A percentile compares a stretch with the other conserved stretches of the same genome.
These are phyloP conservation scores for Nicotiana otophora DNA, from an alignment of 257 asterid species.

Conservation along the genomic window DNA sequence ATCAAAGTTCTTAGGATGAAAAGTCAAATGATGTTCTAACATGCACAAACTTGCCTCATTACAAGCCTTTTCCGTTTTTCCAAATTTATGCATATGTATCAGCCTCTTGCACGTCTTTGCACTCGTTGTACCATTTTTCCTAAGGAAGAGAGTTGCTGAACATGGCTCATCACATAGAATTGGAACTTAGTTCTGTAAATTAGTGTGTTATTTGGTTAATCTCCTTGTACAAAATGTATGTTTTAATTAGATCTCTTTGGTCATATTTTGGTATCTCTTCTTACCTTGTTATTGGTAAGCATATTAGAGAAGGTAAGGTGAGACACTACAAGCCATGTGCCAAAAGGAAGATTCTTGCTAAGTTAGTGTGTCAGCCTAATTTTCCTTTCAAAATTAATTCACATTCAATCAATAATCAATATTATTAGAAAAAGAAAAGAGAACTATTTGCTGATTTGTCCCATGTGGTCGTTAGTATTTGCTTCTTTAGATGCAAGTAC, in stretches of 20 bases:
- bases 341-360: neutral
- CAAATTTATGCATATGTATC: neutral
- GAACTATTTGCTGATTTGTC: neutral
- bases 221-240: neutral
- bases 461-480: neutral
- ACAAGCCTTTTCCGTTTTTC: neutral
- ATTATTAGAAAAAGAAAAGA: neutral
- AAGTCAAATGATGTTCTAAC: neutral
- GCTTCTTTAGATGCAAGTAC: neutral
- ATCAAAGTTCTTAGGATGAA: neutral
- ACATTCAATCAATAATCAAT: neutral
- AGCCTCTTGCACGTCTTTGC: neutral
- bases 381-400: neutral
- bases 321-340: neutral
- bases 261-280: neutral
- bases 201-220: neutral
- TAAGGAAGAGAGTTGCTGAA: neutral
- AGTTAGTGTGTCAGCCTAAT: neutral
- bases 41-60: neutral
- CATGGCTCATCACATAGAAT: neutral
- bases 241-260: neutral
- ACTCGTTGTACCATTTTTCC: neutral
- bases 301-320: neutral
- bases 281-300: neutral
- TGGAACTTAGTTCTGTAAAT: neutral